Conservation (phyloP, 805 yeast genomes). For the Sugiyamaella lignohabitans region DNA sequence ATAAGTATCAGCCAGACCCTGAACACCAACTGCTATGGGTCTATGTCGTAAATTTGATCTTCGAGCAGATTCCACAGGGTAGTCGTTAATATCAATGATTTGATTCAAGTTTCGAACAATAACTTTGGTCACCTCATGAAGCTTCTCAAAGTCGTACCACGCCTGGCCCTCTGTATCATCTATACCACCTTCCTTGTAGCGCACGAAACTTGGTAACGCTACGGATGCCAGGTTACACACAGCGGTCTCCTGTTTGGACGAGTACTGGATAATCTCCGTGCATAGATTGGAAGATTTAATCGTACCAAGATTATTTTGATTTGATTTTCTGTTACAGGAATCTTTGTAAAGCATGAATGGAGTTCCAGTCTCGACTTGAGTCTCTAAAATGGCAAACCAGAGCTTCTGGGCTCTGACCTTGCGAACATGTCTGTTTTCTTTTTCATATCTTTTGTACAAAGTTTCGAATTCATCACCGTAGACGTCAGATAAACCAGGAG, state of each 20-base stretch:
- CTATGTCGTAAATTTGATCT: slow-evolving; percentile 68
- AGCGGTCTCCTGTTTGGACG: slow-evolving; percentile 80
- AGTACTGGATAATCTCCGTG: slow-evolving; percentile 85
- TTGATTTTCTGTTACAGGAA: slow-evolving; percentile 78
- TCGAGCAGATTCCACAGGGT: slow-evolving; percentile 70
- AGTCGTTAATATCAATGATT: slow-evolving; percentile 73
- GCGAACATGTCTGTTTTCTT: slow-evolving; percentile 49
- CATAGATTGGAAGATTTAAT: slow-evolving; percentile 90
- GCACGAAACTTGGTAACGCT: slow-evolving; percentile 74
- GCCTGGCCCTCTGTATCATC: not conserved
- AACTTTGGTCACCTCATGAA: slow-evolving; percentile 69
- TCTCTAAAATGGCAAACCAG: slow-evolving; percentile 78
- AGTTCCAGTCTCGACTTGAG: slow-evolving; percentile 92
- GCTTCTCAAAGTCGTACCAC: slow-evolving; percentile 63
- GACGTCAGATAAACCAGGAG: slow-evolving; percentile 73
- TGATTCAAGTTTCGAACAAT: slow-evolving; percentile 68
- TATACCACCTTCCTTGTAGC: slow-evolving; percentile 37
- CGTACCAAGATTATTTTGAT: slow-evolving; percentile 82
- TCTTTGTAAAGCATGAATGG: slow-evolving; percentile 94
- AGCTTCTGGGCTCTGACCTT: slow-evolving; percentile 74
- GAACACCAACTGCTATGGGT: slow-evolving; percentile 91
- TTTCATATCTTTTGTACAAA: slow-evolving; percentile 64
- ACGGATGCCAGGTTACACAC: slow-evolving; percentile 92
- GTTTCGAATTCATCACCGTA: slow-evolving; percentile 74
- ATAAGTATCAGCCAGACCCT: slow-evolving; percentile 87